phyloP scores from a whole-genome alignment of 2,329 filamentous ascomycete genomes.

The Pseudogymnoascus verrucosus region DNA sequence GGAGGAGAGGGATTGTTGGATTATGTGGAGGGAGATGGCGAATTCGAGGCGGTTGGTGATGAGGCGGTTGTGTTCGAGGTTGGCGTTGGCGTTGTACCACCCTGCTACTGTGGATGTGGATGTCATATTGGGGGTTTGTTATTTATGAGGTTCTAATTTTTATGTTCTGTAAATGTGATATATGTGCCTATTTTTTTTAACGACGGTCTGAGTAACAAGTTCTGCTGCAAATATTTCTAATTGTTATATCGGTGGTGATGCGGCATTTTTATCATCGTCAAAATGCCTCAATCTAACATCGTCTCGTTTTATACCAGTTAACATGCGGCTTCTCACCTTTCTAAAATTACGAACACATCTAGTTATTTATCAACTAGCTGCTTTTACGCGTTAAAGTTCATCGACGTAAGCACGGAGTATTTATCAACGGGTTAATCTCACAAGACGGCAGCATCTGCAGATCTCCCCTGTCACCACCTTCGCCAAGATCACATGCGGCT shows the following conservation, averaged over 20 bases:
- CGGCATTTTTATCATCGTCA: not conserved
- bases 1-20: not conserved
- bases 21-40: not conserved
- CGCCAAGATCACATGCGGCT: not conserved
- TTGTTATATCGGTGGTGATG: not conserved
- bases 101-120: not conserved
- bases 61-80: not conserved
- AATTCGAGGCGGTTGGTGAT: not conserved
- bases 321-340: not conserved
- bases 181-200: not conserved
- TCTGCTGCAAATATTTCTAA: not conserved
- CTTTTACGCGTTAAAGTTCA: not conserved
- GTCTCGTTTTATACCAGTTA: not conserved
- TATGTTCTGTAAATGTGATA: not conserved
- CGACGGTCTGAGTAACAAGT: not conserved
- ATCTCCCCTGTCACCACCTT: not conserved
- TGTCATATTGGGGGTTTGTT: not conserved
- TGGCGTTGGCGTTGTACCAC: not conserved
- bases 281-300: not conserved
- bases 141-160: not conserved
- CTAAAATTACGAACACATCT: not conserved
- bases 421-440: not conserved
- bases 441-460: not conserved
- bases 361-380: too few relatives aligned
- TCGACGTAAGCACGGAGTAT: not conserved